Percentiles rank a stretch among this genome's conserved stretches.
phyloP scores from a whole-genome alignment of 129 eudicot genomes.

The Silybum marianum region DNA sequence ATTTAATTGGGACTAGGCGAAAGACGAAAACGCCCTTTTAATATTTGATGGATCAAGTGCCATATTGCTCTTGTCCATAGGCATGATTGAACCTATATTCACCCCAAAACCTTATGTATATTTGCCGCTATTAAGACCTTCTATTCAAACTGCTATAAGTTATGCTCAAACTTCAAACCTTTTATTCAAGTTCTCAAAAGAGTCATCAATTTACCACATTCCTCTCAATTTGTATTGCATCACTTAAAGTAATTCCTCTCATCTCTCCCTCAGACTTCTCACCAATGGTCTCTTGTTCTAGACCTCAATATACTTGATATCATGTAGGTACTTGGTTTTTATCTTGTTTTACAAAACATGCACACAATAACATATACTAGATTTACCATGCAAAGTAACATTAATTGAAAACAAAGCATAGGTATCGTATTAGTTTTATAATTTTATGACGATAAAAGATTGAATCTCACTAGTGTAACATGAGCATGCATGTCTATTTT shows the following conservation, averaged over 20 bases:
- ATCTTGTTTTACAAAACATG: not conserved
- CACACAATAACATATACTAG: not conserved
- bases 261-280: not conserved
- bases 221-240: not conserved
- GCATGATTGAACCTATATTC: too few relatives aligned
- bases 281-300: not conserved
- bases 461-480: not conserved
- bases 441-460: not conserved
- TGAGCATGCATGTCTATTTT: not conserved
- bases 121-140: not conserved
- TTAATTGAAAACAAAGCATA: not conserved
- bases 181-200: not conserved
- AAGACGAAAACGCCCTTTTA: not conserved
- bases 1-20: not conserved
- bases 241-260: not conserved
- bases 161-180: not conserved
- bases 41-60: not conserved
- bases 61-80: not conserved
- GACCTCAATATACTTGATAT: not conserved
- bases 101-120: not conserved
- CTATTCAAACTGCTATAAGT: not conserved
- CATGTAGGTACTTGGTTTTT: not conserved
- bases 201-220: not conserved
- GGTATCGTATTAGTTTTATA: not conserved
- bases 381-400: conserved; percentile 4